Base-by-base conservation (phyloP, 352 stramenopile species). In the Pythium vanterpoolii region DNA sequence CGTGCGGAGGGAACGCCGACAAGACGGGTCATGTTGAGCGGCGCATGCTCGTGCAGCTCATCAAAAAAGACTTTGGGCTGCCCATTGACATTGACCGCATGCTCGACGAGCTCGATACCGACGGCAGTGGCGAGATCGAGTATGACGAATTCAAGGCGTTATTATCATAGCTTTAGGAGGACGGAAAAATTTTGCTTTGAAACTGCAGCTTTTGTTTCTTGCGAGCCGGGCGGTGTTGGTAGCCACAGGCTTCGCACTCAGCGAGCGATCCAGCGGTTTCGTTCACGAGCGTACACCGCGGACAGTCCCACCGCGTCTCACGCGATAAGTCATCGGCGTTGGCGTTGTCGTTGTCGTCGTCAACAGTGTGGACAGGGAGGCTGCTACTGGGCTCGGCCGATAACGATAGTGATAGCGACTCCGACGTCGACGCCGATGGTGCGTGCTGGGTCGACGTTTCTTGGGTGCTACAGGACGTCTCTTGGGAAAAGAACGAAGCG, bases 1-100 rank as follows among this genome's bases (percentile, higher is more conserved):
- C 96, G 21, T 98, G 95, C 48, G 94, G 94, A 27, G 95, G 95
- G 28, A 89, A 83, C 23, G 55, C 77, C 1, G 89, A 98, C 72
- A 98, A 98, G 71, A 78, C 68, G 19, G 93, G 95, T 8, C 83
- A 97, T 66, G 93, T 98, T n/a, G 90, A 92, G 56, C 74, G 80
- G 5, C 76, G 83, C 48, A 87, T 89, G 62, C 68, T 98, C 28
- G 83, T 97, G 38, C 85, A 97, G 64, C 96, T 98, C 47, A 98
- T 98, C 68, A 98, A 98, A 67, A 93, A 98, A 55, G 93, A 98
- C 70, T 98, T 98, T 66, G 89, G 91, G 3, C 63, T 98, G 14
- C 96, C 93, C 23, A 98, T 98, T 67, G 94, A 98, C 72, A 98
- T 98, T 49, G 94, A 98, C 59, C 84, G 97, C 42, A 94, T 99